These are phyloP conservation scores for Mycena alexandri DNA, from an alignment of 768 basidiomycete species.

Conservation along the genomic window DNA sequence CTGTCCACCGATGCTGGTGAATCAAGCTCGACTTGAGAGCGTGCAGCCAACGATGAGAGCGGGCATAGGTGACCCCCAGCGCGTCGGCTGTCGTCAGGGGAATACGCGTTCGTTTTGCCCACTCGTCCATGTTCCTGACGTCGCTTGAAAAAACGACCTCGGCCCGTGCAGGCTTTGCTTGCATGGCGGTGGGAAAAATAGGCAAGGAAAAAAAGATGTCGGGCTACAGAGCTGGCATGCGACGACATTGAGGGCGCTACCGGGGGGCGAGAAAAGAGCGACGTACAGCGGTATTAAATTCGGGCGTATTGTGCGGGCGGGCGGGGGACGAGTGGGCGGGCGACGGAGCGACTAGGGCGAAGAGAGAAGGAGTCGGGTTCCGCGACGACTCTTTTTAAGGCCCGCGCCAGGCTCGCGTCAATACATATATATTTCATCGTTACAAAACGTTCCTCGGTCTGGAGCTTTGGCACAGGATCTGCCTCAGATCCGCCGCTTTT, in stretches of 20 bases:
- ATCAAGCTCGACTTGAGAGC: slow-evolving; percentile 73
- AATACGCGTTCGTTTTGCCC: slow-evolving; percentile 84
- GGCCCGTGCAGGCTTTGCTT: slow-evolving; percentile 51
- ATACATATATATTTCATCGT: not conserved
- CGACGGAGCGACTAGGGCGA: not conserved
- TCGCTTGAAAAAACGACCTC: slow-evolving; percentile 85
- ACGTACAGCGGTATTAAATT: slow-evolving; percentile 22
- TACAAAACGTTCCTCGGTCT: not conserved
- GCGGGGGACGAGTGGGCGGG: not conserved
- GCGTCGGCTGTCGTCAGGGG: slow-evolving; percentile 88
- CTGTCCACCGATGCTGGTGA: slow-evolving; percentile 78
- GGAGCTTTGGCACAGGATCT: not conserved
- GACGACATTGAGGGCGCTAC: slow-evolving; percentile 15
- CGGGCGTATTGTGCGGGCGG: not conserved
- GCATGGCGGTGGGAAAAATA: slow-evolving; percentile 42
- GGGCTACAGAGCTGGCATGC: slow-evolving; percentile 15
- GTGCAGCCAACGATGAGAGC: slow-evolving; percentile 82
- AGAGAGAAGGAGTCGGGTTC: not conserved
- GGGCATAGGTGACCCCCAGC: slow-evolving; percentile 83
- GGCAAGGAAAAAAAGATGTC: slow-evolving; percentile 36
- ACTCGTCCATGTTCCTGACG: slow-evolving; percentile 85
- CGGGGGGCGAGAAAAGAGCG: slow-evolving; percentile 1
- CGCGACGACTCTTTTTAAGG: not conserved
- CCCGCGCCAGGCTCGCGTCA: slow-evolving; percentile 11
- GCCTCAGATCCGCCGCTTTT: slow-evolving; percentile 3